A percentile compares a stretch with the other conserved stretches of the same genome.
Conservation (phyloP, 2,329 filamentous ascomycete genomes). For the Trichoderma atrobrunneum region DNA sequence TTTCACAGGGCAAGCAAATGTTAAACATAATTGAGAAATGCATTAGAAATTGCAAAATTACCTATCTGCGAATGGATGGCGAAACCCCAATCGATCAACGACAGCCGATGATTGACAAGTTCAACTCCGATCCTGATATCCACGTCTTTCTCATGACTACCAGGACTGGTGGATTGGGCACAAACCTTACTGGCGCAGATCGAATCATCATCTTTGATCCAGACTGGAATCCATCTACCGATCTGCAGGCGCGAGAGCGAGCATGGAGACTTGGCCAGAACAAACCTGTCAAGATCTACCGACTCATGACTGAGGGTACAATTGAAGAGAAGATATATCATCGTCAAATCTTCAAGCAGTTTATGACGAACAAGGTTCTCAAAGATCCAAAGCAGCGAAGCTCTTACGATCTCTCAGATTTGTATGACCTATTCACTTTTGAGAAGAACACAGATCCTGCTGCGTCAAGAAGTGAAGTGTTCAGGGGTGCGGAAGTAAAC, state of each 20-base stretch:
- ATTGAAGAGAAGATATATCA: slow-evolving; percentile 99
- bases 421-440: slow-evolving; percentile 85
- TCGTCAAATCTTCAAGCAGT: slow-evolving; percentile 97
- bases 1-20: slow-evolving; percentile 93
- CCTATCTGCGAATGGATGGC: slow-evolving; percentile 89
- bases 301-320: slow-evolving; percentile 95
- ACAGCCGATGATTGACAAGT: slow-evolving; percentile 87
- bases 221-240: slow-evolving; percentile 97
- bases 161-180: slow-evolving; percentile 88
- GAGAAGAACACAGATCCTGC: slow-evolving; percentile 49
- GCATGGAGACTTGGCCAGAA: slow-evolving; percentile 97
- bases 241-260: slow-evolving; percentile 89
- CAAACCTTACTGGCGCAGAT: slow-evolving; percentile 92
- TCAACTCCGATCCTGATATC: slow-evolving; percentile 76
- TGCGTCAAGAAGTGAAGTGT: slow-evolving; percentile 82
- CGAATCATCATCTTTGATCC: slow-evolving; percentile 98
- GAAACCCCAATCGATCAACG: slow-evolving; percentile 82
- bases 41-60: slow-evolving; percentile 66
- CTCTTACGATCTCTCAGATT: slow-evolving; percentile 82
- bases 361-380: slow-evolving; percentile 92
- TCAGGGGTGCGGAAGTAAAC: slow-evolving; percentile 77
- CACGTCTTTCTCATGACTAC: slow-evolving; percentile 93
- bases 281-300: slow-evolving; percentile 90
- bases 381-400: slow-evolving; percentile 92
- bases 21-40: slow-evolving; percentile 89